These are phyloP conservation scores for Lophiotrema nucula DNA, from an alignment of 495 filamentous ascomycete genomes.

Conservation along the genomic window DNA sequence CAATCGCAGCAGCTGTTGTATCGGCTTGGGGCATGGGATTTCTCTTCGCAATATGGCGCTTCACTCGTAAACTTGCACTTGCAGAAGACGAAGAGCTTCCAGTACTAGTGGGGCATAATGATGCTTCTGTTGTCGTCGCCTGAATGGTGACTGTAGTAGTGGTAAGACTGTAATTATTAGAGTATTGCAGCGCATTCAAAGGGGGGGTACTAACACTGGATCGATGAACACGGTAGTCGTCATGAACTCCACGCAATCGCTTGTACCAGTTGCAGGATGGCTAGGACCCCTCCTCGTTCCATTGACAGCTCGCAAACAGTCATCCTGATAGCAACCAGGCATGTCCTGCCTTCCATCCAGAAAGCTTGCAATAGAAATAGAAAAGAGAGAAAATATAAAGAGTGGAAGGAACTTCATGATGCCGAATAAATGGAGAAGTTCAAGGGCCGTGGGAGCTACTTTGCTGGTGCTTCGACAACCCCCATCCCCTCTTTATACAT, in stretches of 20 bases:
- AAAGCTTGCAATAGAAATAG: slow-evolving; percentile 5
- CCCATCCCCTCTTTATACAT: slow-evolving; percentile 4
- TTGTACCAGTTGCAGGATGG: slow-evolving; percentile 13
- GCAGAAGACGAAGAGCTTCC: not conserved
- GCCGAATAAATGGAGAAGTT: not conserved
- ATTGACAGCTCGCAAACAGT: slow-evolving; percentile 24
- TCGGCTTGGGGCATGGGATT: not conserved
- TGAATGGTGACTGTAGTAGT: slow-evolving; percentile 4
- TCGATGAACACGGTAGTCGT: slow-evolving; percentile 17
- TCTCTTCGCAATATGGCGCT: not conserved
- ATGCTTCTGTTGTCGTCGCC: not conserved
- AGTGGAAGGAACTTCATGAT: slow-evolving; percentile 23
- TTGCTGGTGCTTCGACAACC: not conserved
- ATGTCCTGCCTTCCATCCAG: slow-evolving; percentile 7
- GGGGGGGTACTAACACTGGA: slow-evolving; percentile 17
- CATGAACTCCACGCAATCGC: slow-evolving; percentile 25
- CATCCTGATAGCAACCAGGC: slow-evolving; percentile 13
- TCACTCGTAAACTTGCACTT: not conserved
- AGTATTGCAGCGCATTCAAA: not conserved
- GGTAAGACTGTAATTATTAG: slow-evolving; percentile 1
- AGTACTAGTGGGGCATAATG: not conserved
- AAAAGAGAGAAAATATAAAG: slow-evolving; percentile 5
- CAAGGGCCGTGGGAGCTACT: not conserved
- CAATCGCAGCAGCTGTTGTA: not conserved
- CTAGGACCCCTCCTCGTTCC: slow-evolving; percentile 22